Conservation (phyloP, 2,329 filamentous ascomycete genomes). For the Ceratocystis diversiconidia region DNA sequence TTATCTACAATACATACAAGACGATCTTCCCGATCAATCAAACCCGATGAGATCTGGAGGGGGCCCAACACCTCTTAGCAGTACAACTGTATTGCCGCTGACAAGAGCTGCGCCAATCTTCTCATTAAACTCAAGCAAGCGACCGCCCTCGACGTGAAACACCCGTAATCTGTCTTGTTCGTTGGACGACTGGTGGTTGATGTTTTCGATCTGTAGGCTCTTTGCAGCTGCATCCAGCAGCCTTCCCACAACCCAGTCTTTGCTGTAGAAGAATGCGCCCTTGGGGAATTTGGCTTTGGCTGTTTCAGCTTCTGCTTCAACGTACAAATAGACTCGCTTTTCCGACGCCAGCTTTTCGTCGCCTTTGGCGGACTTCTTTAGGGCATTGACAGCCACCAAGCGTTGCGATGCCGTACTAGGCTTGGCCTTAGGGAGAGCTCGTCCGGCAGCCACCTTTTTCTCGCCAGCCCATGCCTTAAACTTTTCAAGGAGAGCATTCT, state of each 20-base stretch:
- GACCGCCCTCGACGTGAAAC: constrained; percentile 83
- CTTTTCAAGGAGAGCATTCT: constrained; percentile 61
- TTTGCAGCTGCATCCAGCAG: constrained; percentile 66
- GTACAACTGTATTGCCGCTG: constrained; percentile 78
- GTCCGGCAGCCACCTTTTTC: constrained; percentile 50
- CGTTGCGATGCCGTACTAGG: constrained; percentile 49
- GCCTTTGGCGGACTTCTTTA: constrained; percentile 83
- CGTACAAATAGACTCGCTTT: constrained; percentile 78
- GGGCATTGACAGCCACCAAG: constrained; percentile 53
- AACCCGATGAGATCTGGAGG: constrained; percentile 56
- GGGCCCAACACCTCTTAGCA: constrained; percentile 74
- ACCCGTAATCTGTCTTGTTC: constrained; percentile 72
- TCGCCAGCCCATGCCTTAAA: constrained; percentile 67
- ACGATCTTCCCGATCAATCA: constrained; percentile 20
- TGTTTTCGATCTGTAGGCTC: constrained; percentile 63
- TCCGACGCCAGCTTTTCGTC: constrained; percentile 67
- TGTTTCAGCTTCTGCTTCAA: constrained; percentile 80
- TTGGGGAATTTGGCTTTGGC: constrained; percentile 70
- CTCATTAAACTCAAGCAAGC: constrained; percentile 75
- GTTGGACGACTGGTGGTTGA: constrained; percentile 63
- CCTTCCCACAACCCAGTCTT: constrained; percentile 80
- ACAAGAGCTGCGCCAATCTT: constrained; percentile 60
- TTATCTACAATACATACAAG: background rate
- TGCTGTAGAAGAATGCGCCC: constrained; percentile 65
- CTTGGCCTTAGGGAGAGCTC: constrained; percentile 47